A percentile compares a stretch with the other conserved stretches of the same genome.
Evolutionary conservation across 768 basidiomycete species (phyloP).

Genomic region (Dentipellis fragilis): DNA sequence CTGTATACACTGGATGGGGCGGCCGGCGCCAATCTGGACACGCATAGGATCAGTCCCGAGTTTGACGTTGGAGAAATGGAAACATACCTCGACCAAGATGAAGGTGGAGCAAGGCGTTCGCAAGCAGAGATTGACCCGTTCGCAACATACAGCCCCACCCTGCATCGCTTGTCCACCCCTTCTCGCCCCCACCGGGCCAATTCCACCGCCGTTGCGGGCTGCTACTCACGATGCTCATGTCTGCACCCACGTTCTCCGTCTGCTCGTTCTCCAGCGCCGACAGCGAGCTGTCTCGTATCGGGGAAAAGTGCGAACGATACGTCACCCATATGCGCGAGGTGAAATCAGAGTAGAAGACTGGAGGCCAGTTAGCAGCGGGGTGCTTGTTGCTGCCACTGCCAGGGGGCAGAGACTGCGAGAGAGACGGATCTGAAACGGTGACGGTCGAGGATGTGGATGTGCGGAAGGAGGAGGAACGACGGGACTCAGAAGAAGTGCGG

Average conservation of each 20-base stretch:
- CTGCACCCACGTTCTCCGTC: constrained; percentile 16
- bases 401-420: constrained; percentile 28
- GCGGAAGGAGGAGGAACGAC: constrained; percentile 33
- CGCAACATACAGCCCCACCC: constrained; percentile 93
- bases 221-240: constrained; percentile 5
- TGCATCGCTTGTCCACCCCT: constrained; percentile 75
- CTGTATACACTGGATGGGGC: constrained; percentile 42
- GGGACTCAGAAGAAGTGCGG: constrained; percentile 32
- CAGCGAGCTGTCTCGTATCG: constrained; percentile 60
- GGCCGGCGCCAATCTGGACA: constrained; percentile 77
- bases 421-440: constrained; percentile 19
- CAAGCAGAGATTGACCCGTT: constrained; percentile 77
- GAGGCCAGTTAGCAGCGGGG: constrained; percentile 45
- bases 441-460: constrained; percentile 32
- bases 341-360: constrained; percentile 83
- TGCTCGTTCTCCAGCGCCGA: constrained; percentile 27
- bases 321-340: constrained; percentile 85
- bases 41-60: not conserved
- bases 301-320: constrained; percentile 79
- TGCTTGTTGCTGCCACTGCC: constrained; percentile 15
- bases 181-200: constrained; percentile 55
- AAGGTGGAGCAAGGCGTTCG: constrained; percentile 65
- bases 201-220: constrained; percentile 51
- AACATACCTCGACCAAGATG: constrained; percentile 66
- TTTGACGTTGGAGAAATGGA: not conserved